Conservation (phyloP, 2,329 filamentous ascomycete species). For the Exserohilum turcica region DNA sequence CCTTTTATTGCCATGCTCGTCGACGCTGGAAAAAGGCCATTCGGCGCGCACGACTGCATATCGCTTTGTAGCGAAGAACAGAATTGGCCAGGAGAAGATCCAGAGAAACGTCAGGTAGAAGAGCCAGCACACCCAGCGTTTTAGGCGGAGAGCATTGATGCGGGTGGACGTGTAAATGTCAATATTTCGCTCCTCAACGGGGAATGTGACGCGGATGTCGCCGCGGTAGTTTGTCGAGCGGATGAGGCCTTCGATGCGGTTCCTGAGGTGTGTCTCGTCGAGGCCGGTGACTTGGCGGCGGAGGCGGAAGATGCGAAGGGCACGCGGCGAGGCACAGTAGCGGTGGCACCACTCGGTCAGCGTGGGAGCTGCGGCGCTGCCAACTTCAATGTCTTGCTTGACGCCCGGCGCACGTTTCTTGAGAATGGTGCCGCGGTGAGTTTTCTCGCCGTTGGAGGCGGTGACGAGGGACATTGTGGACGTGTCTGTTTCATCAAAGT, state of each 20-base stretch:
- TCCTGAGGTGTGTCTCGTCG: slow-evolving; percentile 60
- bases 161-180: slow-evolving; percentile 68
- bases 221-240: slow-evolving; percentile 71
- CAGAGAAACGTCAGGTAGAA: slow-evolving; percentile 71
- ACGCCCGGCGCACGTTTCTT: slow-evolving; percentile 57
- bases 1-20: slow-evolving; percentile 44
- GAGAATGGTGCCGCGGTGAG: slow-evolving; percentile 67
- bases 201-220: slow-evolving; percentile 63
- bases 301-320: slow-evolving; percentile 59
- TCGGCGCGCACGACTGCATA: slow-evolving; percentile 68
- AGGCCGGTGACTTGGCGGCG: slow-evolving; percentile 61
- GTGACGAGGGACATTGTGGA: slow-evolving; percentile 46
- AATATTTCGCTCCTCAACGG: slow-evolving; percentile 60
- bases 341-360: slow-evolving; percentile 69
- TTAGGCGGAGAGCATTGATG: slow-evolving; percentile 69
- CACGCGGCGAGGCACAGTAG: slow-evolving; percentile 64
- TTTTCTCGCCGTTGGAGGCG: slow-evolving; percentile 64
- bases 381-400: slow-evolving; percentile 54
- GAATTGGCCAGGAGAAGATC: slow-evolving; percentile 71
- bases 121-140: slow-evolving; percentile 65
- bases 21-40: slow-evolving; percentile 61
- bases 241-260: slow-evolving; percentile 62
- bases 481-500: slow-evolving; percentile 24
- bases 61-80: slow-evolving; percentile 69
- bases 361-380: slow-evolving; percentile 48